Conservation (phyloP, 2,329 filamentous ascomycete genomes). For the Phialocephala subalpina region DNA sequence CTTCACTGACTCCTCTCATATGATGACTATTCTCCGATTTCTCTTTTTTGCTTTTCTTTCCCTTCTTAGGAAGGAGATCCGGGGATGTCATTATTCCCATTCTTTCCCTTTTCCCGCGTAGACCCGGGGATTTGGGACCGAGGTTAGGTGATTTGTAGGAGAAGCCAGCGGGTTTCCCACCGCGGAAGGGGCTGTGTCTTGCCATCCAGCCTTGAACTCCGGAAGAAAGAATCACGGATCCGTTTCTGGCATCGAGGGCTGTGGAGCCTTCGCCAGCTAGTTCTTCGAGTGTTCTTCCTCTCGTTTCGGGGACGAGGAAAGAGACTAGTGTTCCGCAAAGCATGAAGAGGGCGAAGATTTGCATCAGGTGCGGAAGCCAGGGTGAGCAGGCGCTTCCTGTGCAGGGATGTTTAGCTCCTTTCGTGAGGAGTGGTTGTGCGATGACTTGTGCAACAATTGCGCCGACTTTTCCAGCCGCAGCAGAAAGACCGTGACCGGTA, state of each 20-base stretch:
- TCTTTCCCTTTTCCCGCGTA: conserved; percentile 32
- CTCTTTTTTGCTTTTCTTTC: conserved; percentile 9
- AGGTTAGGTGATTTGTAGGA: conserved; percentile 25
- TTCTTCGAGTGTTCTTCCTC: conserved; percentile 76
- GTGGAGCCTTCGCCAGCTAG: conserved; percentile 64
- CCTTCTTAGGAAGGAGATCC: conserved; percentile 30
- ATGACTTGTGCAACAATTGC: conserved; percentile 73
- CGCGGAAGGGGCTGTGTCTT: conserved; percentile 31
- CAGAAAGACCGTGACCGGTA: conserved; percentile 70
- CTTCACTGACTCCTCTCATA: conserved; percentile 21
- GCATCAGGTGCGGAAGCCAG: conserved; percentile 77
- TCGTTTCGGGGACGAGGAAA: conserved; percentile 80
- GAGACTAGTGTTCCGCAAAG: conserved; percentile 73
- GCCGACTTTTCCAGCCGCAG: conserved; percentile 53
- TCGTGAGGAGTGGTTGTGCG: conserved; percentile 67
- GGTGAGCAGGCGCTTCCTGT: conserved; percentile 57
- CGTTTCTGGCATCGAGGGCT: conserved; percentile 18
- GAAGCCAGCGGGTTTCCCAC: conserved; percentile 39
- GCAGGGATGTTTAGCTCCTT: conserved; percentile 59
- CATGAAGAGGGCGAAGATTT: conserved; percentile 85
- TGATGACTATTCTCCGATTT: conserved; percentile 16
- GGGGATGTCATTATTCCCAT: conserved; percentile 40
- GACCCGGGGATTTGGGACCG: conserved; percentile 29
- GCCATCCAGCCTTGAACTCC: conserved; percentile 19
- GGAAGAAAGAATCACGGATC: background rate